Percentiles rank a stretch among this genome's conserved stretches.
phyloP scores from a whole-genome alignment of 140 eudicot genomes.

The Cichorium intybus region DNA sequence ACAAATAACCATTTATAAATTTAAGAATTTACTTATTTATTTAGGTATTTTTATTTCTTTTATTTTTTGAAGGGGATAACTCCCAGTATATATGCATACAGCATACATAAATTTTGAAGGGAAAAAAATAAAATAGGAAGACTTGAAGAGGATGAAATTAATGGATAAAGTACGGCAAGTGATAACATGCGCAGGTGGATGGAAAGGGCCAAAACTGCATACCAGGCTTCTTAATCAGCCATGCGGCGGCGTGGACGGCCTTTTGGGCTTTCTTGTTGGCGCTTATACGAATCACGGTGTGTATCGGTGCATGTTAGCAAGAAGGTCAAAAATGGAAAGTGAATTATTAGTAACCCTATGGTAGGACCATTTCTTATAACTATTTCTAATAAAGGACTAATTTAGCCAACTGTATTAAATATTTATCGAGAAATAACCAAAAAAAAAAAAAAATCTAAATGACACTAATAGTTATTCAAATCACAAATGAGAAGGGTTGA shows the following conservation, averaged over 20 bases:
- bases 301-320: no score
- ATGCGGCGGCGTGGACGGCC: constrained; percentile 9
- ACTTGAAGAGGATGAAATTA: background rate
- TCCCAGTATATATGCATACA: background rate
- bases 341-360: no score
- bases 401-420: no score
- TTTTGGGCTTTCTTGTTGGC: background rate
- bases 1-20: background rate
- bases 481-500: no score
- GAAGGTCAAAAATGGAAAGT: no score
- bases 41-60: background rate
- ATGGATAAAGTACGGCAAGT: background rate
- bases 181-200: constrained; percentile 25
- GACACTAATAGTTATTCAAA: no score
- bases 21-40: no score
- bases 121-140: background rate
- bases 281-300: no score
- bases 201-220: constrained; percentile 13
- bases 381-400: no score
- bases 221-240: constrained; percentile 7
- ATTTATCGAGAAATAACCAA: no score
- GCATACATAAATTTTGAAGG: background rate
- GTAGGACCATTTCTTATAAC: no score
- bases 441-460: no score
- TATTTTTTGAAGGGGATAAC: background rate